Evolutionary conservation across 176 grass and related monocot species (phyloP), one percentile per base, ranked within the genome.

Genomic region (Saccharum officinarum): DNA sequence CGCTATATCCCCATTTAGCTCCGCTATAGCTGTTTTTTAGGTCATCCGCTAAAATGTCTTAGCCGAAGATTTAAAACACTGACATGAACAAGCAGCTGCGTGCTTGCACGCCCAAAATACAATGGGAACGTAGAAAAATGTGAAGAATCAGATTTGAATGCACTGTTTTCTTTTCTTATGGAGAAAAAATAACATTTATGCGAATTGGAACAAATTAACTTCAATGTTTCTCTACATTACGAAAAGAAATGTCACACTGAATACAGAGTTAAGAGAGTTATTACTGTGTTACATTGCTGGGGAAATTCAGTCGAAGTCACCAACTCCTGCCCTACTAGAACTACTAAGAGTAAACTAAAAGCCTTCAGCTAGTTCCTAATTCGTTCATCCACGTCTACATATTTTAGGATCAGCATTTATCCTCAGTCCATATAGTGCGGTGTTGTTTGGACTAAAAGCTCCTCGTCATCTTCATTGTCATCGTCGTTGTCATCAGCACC

Each of bases 371-470:
- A 83, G 16, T 49, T 73, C 55, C 22, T 87, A 83, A 76, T 33
- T 73, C 84, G 12, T 73, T 67, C 46, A 44, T 79, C 47, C 57
- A 59, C 61, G 40, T 75, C 76, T 75, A 71, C 26, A 86, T 38
- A 22, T 60, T 79, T 82, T 18, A 38, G 38, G 57, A 66, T 4
- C 70, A 38, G 46, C 22, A 83, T 39, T 11, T 15, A 73, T 83
- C 75, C 62, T 89, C 89, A 98, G 67, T 98, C 91, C 89, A 85
- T 83, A 85, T 89, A 87, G 16, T 88, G 75, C 71, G 97, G 93
- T 50, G 93, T 94, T 75, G 93, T 91, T 86, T 96, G 93, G 30
- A 95, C 91, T 73, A 87, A 91, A 79, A 98, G 79, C 75, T 98
- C 97, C 72, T 96, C 97, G 38, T 98, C 86, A 26, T 95, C 91